Evolutionary conservation across 2,329 filamentous ascomycete species (phyloP).

Genomic region (Pleochaeta shiraiana): DNA sequence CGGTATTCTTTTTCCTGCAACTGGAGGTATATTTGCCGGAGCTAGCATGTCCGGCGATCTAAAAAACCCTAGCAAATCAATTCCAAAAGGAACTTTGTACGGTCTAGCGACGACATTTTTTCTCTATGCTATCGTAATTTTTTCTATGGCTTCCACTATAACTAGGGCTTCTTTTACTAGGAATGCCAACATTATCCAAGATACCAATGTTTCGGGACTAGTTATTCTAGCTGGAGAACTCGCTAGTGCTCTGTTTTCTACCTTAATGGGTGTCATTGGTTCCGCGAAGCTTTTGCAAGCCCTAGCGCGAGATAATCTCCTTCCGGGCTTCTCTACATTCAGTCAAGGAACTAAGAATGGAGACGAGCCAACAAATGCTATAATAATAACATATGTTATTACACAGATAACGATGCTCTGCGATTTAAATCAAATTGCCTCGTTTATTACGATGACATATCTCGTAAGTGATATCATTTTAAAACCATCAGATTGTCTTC

Average conservation of each 20-base stretch:
- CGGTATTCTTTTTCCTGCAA: slow-evolving; percentile 60
- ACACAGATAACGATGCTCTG: slow-evolving; percentile 64
- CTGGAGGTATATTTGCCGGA: slow-evolving; percentile 40
- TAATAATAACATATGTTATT: slow-evolving; percentile 52
- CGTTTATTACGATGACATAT: slow-evolving; percentile 78
- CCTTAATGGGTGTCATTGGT: slow-evolving; percentile 70
- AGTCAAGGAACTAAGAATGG: slow-evolving; percentile 46
- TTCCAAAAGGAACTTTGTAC: slow-evolving; percentile 64
- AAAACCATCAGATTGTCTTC: not conserved
- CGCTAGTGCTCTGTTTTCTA: slow-evolving; percentile 64
- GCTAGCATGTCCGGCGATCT: slow-evolving; percentile 84
- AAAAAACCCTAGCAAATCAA: slow-evolving; percentile 61
- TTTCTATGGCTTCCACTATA: slow-evolving; percentile 58
- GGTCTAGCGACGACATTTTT: slow-evolving; percentile 57
- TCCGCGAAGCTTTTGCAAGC: slow-evolving; percentile 72
- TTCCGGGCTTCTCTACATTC: slow-evolving; percentile 56
- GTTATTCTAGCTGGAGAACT: slow-evolving; percentile 65
- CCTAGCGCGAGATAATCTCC: slow-evolving; percentile 53
- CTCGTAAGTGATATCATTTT: slow-evolving; percentile 27
- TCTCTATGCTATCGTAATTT: slow-evolving; percentile 52
- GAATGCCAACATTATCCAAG: slow-evolving; percentile 53
- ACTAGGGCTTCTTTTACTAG: slow-evolving; percentile 48
- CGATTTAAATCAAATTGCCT: slow-evolving; percentile 73
- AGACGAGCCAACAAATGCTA: slow-evolving; percentile 58
- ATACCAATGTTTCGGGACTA: slow-evolving; percentile 53